Evolutionary conservation across 345 rosid species (phyloP), one percentile per base, ranked within the genome.

Genomic region (Cardamine occulta): DNA sequence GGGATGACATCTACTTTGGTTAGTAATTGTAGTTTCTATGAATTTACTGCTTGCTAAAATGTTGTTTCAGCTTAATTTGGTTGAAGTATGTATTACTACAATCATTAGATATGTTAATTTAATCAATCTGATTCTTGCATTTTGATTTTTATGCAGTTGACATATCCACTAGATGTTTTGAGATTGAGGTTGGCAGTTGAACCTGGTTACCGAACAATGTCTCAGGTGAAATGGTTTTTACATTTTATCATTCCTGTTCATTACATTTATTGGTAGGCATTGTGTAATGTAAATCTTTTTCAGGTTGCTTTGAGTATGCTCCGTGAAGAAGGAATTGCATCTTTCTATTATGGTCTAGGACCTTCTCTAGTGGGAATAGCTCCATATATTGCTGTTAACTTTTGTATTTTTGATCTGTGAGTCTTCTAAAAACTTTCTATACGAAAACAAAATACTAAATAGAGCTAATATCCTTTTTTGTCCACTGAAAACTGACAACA

Each of bases 1-100:
- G 99, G 98, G 84, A 95, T 95, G 97, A 90, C 99, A 11, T 95
- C 99, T 65, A 95, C 99, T 80, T 85, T 90, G 80, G 99, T 92
- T 70, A 85, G 97, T 86, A 34, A 49, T 66, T 62, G 37, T 29
- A 12, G 51, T 62, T 21, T 26, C 3, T 13, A 39, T 54, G 2
- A 28, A 19, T 57, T 17, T 24, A 15, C 39, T 34, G 44, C 17
- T 63, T 48, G 26, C 31, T 18, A 72, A 10, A 8, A 13, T 52
- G n/a, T 54, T 14, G 14, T 51, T 67, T 35, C 32, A 26, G 29
- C 19, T 5, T 17, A 18, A 9, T 13, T 74, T 74, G 40, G 42
- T 57, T 48, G 3, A 66, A 57, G 10, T 44, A 21, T 42, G 24
- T n/a, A 42, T 26, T 39, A 49, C 26, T 40, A 26, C 72, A 19